Percentiles rank a stretch among this genome's conserved stretches.
Evolutionary conservation across 148 eudicot species (phyloP).

Genomic region (Heliosperma pusillum): DNA sequence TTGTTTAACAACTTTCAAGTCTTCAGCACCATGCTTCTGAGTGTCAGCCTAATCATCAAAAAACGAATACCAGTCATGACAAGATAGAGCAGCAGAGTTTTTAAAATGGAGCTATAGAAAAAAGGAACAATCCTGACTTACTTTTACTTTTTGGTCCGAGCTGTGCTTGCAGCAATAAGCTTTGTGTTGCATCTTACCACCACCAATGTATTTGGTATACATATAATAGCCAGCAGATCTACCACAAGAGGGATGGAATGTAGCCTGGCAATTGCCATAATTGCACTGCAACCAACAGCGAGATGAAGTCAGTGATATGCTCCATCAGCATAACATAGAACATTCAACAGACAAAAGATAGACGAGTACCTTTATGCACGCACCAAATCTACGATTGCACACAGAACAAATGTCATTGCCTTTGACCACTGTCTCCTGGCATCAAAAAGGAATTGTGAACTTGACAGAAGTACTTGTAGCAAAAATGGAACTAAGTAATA

Average conservation of each 20-base stretch:
- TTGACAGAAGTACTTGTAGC: neutral
- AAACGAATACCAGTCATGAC: neutral
- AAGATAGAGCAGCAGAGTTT: slow-evolving; percentile 5
- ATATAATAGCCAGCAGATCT: slow-evolving; percentile 80
- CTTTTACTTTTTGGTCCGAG: slow-evolving; percentile 85
- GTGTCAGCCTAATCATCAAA: slow-evolving; percentile 52
- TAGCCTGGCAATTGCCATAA: slow-evolving; percentile 80
- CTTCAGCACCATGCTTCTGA: slow-evolving; percentile 79
- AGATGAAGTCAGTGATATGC: slow-evolving; percentile 10
- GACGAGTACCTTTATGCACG: slow-evolving; percentile 71
- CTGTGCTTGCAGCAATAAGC: slow-evolving; percentile 95
- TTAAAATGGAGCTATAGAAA: neutral
- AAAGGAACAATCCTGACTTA: slow-evolving; percentile 20
- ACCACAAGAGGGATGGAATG: slow-evolving; percentile 90
- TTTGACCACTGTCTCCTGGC: slow-evolving; percentile 59
- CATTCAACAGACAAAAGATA: neutral
- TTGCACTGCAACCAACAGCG: slow-evolving; percentile 61
- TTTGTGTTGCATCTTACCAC: slow-evolving; percentile 80
- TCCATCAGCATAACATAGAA: neutral
- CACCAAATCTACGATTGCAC: slow-evolving; percentile 73
- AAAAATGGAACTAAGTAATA: neutral
- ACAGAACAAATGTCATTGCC: slow-evolving; percentile 66
- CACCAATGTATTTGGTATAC: slow-evolving; percentile 48
- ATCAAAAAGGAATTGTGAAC: slow-evolving; percentile 14
- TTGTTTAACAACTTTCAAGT: slow-evolving; percentile 72